Evolutionary conservation across 306 rosid genomes (phyloP), one percentile per base, ranked within the genome.

Genomic region (Cicer bijugum): DNA sequence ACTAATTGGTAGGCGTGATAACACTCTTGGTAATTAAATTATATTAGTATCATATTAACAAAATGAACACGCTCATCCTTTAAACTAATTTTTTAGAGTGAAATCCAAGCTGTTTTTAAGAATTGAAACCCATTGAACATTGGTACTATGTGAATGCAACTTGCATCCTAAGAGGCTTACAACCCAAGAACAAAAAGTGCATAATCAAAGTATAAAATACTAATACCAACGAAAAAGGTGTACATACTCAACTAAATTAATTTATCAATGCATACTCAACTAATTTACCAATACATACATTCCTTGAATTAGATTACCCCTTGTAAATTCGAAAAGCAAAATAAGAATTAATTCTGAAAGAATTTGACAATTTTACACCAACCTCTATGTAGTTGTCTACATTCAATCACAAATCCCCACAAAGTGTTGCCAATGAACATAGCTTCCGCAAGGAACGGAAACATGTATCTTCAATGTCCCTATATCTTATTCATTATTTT

Each of bases 401-500:
- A 4, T 35, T 66, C 44, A 38, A 17, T 38, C 70, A 45, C 75
- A 66, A 55, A 73, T 66, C 75, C 83, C 79, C 71, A 59, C 56
- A 80, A 62, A 68, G 62, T 60, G 46, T 62, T 12, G 62, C 73
- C 78, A 75, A 80, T 75, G 78, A 56, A 73, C 43, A 72, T 56
- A 28, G 35, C 77, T 75, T 72, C 84, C 87, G 87, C 75, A 75
- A 75, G 84, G 40, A 60, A 84, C 84, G 92, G 88, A 84, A 86
- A 65, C 72, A 80, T 78, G 82, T 72, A 64, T 73, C 62, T 73
- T 57, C 52, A 20, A 2, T 79, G 78, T 76, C 67, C 75, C 79
- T 40, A 50, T 45, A 45, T 67, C 23, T 71, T 52, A 53, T 76
- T 67, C 67, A 46, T 39, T 69, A 38, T 9, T 19, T 50, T 39